These are phyloP conservation scores for Lachancea lanzarotensis DNA, from an alignment of 805 yeast genomes.

Conservation along the genomic window DNA sequence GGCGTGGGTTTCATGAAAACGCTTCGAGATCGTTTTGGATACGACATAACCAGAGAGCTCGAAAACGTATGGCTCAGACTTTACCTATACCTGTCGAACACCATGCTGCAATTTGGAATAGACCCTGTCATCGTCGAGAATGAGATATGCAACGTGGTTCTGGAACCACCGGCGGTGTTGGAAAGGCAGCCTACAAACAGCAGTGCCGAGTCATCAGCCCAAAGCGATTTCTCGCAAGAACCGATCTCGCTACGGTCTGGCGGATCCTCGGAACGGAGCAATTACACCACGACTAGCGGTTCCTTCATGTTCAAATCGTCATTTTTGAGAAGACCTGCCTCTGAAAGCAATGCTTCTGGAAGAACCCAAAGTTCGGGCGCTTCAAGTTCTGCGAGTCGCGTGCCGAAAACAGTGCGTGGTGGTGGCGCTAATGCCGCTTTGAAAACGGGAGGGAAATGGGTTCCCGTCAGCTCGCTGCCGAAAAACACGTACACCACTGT, in stretches of 20 bases:
- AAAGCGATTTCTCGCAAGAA: not conserved
- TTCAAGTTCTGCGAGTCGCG: not conserved
- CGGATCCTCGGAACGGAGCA: not conserved
- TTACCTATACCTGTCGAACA: constrained; percentile 61
- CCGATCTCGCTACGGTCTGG: not conserved
- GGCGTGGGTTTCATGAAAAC: constrained; percentile 67
- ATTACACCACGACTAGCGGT: not conserved
- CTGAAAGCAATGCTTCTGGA: not conserved
- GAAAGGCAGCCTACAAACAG: not conserved
- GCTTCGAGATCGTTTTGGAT: constrained; percentile 54
- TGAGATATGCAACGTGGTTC: not conserved
- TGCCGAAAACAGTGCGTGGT: not conserved
- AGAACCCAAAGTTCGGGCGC: not conserved
- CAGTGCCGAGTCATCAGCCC: not conserved
- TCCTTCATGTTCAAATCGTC: not conserved
- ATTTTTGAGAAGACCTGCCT: not conserved
- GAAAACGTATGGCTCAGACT: constrained; percentile 68
- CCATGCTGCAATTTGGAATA: constrained; percentile 46
- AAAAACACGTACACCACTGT: not conserved
- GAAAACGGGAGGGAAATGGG: constrained; percentile 1
- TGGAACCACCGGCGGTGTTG: not conserved
- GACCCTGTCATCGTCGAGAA: constrained; percentile 30
- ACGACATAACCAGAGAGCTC: constrained; percentile 47
- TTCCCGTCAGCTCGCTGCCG: not conserved
- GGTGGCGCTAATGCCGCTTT: not conserved